Base-by-base conservation (phyloP, 2,329 filamentous ascomycete genomes). In the Sporothrix pseudoabietina region DNA sequence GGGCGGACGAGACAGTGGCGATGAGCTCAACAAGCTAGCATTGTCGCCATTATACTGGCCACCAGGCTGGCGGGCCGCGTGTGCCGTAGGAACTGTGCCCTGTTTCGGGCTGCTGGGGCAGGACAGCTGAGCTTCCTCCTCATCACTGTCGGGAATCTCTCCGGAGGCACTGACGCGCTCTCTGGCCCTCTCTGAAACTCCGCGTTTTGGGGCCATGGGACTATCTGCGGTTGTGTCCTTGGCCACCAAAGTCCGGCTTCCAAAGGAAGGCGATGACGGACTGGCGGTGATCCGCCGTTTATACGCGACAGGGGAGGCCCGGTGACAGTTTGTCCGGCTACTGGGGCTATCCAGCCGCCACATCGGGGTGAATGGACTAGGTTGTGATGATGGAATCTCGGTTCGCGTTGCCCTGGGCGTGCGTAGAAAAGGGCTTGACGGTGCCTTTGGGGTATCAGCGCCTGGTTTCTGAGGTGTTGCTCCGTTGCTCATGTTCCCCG, bases 91-190 rank as follows among this genome's bases (percentile, higher is more conserved):
- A 16, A 9, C 6, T 19, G 8, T n/a, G 32, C 22, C 16, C 39
- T 47, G 32, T 12, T 19, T 49, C 6, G 16, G 3, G 22, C 19
- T 26, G 32, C 10, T 22, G 7, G 16, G 41, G 19, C 16, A 41
- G 5, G 32, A 19, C 10, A 44, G 10, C 0, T 4, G 47, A 8
- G 85, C 84, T 12, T 83, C 73, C 30, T 74, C 73, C 7, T 74
- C 84, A 52, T 87, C 86, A 1, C 85, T 86, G 74, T 87, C 86
- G 0, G 85, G 84, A 41, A 87, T 86, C 73, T 86, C 84, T 1
- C 73, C 72, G 1, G 55, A 66, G n/a, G 61, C 16, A 35, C 9
- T 5, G 12, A 1, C 39, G 2, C 16, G 19, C 30, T 30, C 19
- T 39, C 16, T 39, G 4, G 26, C 47, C 39, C n/a, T 16, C 39